Evolutionary conservation across 1,284 basidiomycete genomes (phyloP), one percentile per base, ranked within the genome.

Genomic region (Malassezia restricta): DNA sequence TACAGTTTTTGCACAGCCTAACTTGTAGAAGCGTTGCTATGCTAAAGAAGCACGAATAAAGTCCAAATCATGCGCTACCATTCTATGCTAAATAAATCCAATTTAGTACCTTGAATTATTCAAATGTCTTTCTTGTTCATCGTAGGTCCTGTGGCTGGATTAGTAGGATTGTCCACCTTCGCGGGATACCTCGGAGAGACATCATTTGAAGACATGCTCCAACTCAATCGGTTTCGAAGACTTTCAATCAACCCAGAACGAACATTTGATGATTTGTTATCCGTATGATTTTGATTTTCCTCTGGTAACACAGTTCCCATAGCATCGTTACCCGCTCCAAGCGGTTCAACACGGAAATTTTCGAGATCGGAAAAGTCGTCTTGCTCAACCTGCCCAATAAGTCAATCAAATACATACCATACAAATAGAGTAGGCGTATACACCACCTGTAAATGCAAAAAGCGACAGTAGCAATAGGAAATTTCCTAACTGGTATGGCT

Each of bases 1-100:
- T 7, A 8, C 42, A 60, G 58, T 71, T 54, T 68, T 71, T 49
- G 57, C 65, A 1, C 47, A 68, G 8, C 68, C 68, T 2, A 66
- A 65, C 0, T 42, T 71, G 12, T 65, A 57, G 2, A 62, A 65
- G 43, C 42, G 43, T 27, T 35, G 47, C 14, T 54, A 43, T 30
- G 14, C 14, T 6, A 4, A 31, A 17, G 3, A 30, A 8, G 3
- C 4, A 4, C 20, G 20, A 24, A 4, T 33, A 7, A 7, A 20
- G 6, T 14, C 12, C 8, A 40, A 30, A 20, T 11, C 28, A 33
- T 31, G 20, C 24, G 12, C 31, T 32, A 4, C 30, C 31, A 8
- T 12, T 44, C 30, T 32, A 44, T 9, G 20, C 27, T 11, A 33
- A 29, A 11, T 17, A 12, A 7, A 12, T 32, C 9, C n/a, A 6